Percentiles rank a stretch among this genome's conserved stretches.
Evolutionary conservation across 768 basidiomycete genomes (phyloP).

Genomic region (Tulasnella sp.): DNA sequence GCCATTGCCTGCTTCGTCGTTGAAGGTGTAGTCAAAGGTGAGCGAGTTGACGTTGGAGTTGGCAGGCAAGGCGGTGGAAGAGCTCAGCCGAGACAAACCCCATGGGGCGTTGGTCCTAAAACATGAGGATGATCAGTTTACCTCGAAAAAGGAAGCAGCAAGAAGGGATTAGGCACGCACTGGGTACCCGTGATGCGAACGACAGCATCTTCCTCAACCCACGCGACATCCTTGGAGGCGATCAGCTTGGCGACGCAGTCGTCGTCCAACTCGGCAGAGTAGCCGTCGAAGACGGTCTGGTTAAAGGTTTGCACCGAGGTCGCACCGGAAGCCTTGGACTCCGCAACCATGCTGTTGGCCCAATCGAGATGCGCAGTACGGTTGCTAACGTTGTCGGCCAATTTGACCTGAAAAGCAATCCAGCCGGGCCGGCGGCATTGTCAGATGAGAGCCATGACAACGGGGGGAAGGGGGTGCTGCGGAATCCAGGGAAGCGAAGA

Average conservation of each 20-base stretch:
- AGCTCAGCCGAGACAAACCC: slow-evolving; percentile 22
- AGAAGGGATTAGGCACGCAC: background rate
- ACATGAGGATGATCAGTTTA: background rate
- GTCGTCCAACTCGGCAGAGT: slow-evolving; percentile 21
- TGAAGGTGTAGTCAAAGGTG: slow-evolving; percentile 21
- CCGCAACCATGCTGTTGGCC: slow-evolving; percentile 8
- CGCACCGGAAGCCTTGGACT: slow-evolving; percentile 7
- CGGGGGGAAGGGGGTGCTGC: no score
- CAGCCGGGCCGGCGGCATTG: background rate
- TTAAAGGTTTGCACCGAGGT: background rate
- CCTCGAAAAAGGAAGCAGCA: background rate
- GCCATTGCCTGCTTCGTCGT: slow-evolving; percentile 20
- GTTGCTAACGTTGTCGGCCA: background rate
- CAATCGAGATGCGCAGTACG: slow-evolving; percentile 2
- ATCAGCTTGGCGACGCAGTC: slow-evolving; percentile 4
- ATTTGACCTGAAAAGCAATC: slow-evolving; percentile 1
- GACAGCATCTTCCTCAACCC: slow-evolving; percentile 26
- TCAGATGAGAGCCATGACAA: background rate
- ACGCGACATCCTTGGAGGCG: background rate
- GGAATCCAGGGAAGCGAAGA: background rate
- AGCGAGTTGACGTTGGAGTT: slow-evolving; percentile 8
- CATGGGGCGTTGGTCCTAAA: slow-evolving; percentile 23
- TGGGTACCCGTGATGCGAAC: slow-evolving; percentile 15
- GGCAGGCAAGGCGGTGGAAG: background rate
- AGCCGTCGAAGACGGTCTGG: slow-evolving; percentile 1